Percentiles rank a stretch among this genome's conserved stretches.
Evolutionary conservation across 129 eudicot genomes (phyloP).

Genomic region (Chrysanthemum lavandulifolium): DNA sequence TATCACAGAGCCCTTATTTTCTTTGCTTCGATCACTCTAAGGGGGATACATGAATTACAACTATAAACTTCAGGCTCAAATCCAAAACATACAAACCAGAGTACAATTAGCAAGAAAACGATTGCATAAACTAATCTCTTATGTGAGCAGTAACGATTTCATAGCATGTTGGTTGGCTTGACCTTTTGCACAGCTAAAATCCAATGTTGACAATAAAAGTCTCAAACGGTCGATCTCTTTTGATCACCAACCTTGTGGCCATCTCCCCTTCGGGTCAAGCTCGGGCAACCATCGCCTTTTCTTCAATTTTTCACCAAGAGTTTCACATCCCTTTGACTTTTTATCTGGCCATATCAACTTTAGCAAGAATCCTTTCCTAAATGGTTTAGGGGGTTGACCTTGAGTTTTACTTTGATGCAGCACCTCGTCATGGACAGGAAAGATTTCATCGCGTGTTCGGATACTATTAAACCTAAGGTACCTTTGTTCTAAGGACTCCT

Average conservation of each 20-base stretch:
- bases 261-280: slow-evolving; percentile 42
- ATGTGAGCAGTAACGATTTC: not conserved
- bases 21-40: not conserved
- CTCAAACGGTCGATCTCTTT: slow-evolving; percentile 7
- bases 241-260: slow-evolving; percentile 81
- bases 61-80: not conserved
- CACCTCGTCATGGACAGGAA: slow-evolving; percentile 27
- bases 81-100: not conserved
- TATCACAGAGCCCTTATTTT: no score
- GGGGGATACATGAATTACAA: not conserved
- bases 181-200: not conserved
- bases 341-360: slow-evolving; percentile 45
- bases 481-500: slow-evolving; percentile 69
- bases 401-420: slow-evolving; percentile 18
- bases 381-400: slow-evolving; percentile 4
- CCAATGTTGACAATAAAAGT: not conserved
- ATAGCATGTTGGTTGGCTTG: no score
- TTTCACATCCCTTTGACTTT: slow-evolving; percentile 6
- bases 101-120: not conserved
- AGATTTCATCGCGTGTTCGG: slow-evolving; percentile 50
- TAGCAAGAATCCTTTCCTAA: slow-evolving; percentile 36
- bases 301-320: slow-evolving; percentile 30
- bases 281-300: slow-evolving; percentile 42
- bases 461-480: slow-evolving; percentile 48
- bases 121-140: not conserved